Evolutionary conservation across 306 rosid species (phyloP), one percentile per base, ranked within the genome.

Genomic region (Delonix regia): DNA sequence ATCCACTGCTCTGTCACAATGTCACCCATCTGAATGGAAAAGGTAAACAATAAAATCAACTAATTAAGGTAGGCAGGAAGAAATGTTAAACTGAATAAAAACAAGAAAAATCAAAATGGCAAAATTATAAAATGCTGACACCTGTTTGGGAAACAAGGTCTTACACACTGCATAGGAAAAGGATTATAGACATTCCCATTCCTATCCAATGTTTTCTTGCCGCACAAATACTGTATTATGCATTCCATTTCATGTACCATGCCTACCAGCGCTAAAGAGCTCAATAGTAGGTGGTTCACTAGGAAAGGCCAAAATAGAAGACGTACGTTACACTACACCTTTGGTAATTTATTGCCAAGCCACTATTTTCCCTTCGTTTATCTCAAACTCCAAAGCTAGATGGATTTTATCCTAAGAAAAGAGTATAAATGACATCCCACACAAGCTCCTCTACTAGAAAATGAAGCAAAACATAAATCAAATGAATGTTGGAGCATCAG

Each of bases 1-100:
- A 93, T 88, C 99, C 98, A 92, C 74, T 88, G 97, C 75, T 95
- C 98, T 21, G 89, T 87, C 75, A 95, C 91, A 74, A 91, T 64
- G 74, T 80, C 86, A 81, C 78, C 82, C 94, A 89, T 90, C 99
- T 91, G 86, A 83, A 83, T 75, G 73, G 75, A 76, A 80, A 60
- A 76, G 22, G 80, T 48, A 65, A 21, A 41, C 27, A 92, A 71
- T 36, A 38, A 49, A 60, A 76, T 75, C 77, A 83, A 80, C 76
- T 61, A 74, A 16, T 7, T 47, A 24, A 72, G 9, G 75, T 25
- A 34, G 14, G 42, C 6, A 27, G 59, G 7, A 52, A 60, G 62
- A 67, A 70, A 78, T 15, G 68, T 19, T 59, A 67, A 59, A 60
- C 63, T 79, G 66, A 76, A 79, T 59, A 51, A 41, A 78, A 36